Conservation (phyloP, 805 yeast species). For the Ogataea chonburiensis region DNA sequence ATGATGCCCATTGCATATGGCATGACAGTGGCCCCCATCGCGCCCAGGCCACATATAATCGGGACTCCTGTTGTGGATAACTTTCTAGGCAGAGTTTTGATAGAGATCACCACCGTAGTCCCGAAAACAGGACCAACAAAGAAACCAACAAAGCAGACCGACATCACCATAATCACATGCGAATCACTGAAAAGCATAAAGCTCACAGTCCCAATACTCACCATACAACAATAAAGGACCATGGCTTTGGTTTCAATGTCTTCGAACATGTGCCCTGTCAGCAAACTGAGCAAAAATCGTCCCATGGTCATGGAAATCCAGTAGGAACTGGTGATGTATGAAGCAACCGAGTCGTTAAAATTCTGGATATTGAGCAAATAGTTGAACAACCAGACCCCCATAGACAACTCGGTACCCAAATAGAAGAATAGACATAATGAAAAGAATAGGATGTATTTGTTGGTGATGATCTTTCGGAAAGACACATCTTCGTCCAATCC, state of each 20-base stretch:
- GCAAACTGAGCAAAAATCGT: slow-evolving; percentile 45
- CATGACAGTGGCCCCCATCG: slow-evolving; percentile 75
- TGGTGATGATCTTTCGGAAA: slow-evolving; percentile 29
- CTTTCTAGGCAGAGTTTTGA: slow-evolving; percentile 59
- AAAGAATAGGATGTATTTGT: slow-evolving; percentile 40
- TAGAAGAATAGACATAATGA: slow-evolving; percentile 45
- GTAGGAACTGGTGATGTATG: slow-evolving; percentile 49
- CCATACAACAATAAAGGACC: slow-evolving; percentile 36
- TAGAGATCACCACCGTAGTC: slow-evolving; percentile 62
- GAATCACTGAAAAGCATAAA: slow-evolving; percentile 31
- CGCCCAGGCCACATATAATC: slow-evolving; percentile 74
- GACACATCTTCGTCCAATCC: slow-evolving; percentile 24
- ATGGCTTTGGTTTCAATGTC: slow-evolving; percentile 43
- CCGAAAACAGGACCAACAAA: slow-evolving; percentile 61
- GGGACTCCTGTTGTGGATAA: slow-evolving; percentile 70
- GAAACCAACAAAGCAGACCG: slow-evolving; percentile 44
- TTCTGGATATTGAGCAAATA: slow-evolving; percentile 42
- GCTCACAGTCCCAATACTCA: slow-evolving; percentile 35
- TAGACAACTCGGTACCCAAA: slow-evolving; percentile 52
- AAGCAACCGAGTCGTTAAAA: slow-evolving; percentile 37
- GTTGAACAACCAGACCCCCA: slow-evolving; percentile 54
- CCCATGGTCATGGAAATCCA: slow-evolving; percentile 54
- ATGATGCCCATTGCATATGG: slow-evolving; percentile 64
- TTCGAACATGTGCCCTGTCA: slow-evolving; percentile 43
- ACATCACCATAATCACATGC: slow-evolving; percentile 32